Evolutionary conservation across 1,284 basidiomycete genomes (phyloP).

Genomic region (Moesziomyces sp.): DNA sequence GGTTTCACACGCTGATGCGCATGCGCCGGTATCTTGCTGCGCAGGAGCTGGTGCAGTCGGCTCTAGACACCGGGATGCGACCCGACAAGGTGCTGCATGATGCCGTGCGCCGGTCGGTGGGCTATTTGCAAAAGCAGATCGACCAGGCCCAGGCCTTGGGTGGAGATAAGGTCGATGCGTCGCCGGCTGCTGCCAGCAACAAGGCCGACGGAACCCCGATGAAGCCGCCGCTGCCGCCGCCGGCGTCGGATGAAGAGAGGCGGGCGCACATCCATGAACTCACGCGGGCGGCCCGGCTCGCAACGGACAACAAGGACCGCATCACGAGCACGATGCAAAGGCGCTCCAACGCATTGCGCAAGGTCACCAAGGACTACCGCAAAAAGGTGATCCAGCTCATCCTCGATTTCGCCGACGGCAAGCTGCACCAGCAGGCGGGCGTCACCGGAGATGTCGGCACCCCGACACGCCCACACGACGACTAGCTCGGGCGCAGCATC

Average conservation of each 20-base stretch:
- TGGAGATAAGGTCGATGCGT: too few species aligned
- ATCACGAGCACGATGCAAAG: constrained; percentile 4
- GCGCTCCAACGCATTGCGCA: background rate
- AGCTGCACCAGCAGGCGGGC: constrained; percentile 19
- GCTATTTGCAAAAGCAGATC: constrained; percentile 18
- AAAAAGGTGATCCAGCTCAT: constrained; percentile 29
- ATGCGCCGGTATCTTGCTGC: constrained; percentile 29
- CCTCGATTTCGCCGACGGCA: constrained; percentile 32
- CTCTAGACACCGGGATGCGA: constrained; percentile 25
- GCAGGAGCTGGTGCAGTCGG: constrained; percentile 30
- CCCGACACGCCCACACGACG: too few species aligned
- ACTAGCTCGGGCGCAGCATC: too few species aligned
- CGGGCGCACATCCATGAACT: constrained; percentile 18
- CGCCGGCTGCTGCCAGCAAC: background rate
- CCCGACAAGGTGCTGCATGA: constrained; percentile 33
- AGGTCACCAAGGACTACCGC: constrained; percentile 22
- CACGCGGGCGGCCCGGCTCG: constrained; percentile 7
- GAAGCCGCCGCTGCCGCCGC: background rate
- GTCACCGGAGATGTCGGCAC: background rate
- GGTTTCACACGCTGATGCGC: constrained; percentile 33
- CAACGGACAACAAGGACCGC: constrained; percentile 5
- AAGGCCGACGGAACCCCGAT: background rate
- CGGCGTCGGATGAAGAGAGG: background rate
- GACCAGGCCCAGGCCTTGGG: background rate
- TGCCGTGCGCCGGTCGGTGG: constrained; percentile 15